These are phyloP conservation scores for Lachnellula subtilissima DNA, from an alignment of 2,329 filamentous ascomycete genomes.

Conservation along the genomic window DNA sequence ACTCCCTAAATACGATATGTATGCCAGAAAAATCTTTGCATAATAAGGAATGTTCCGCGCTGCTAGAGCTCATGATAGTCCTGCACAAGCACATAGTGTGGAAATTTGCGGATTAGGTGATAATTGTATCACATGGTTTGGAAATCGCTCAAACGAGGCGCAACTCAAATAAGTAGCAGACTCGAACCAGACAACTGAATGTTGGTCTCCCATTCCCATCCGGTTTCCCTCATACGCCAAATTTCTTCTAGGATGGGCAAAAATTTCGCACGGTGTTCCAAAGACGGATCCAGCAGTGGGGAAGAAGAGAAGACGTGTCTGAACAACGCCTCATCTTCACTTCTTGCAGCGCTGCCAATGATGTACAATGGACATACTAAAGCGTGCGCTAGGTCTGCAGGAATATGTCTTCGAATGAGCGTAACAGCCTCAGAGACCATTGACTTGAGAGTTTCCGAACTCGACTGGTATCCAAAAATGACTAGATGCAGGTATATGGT, in stretches of 20 bases:
- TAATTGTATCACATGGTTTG: too few relatives aligned
- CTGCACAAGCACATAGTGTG: too few relatives aligned
- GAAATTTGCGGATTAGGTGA: too few relatives aligned
- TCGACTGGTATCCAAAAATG: constrained; percentile 16
- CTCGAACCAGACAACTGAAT: background rate
- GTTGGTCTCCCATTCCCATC: background rate
- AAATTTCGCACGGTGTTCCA: constrained; percentile 25
- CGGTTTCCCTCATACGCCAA: constrained; percentile 17
- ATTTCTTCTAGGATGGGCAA: constrained; percentile 26
- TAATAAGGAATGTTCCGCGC: too few relatives aligned
- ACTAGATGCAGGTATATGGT: constrained; percentile 27
- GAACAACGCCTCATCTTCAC: constrained; percentile 23
- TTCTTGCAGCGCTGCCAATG: constrained; percentile 20
- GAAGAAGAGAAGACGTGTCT: constrained; percentile 20
- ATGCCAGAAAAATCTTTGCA: too few relatives aligned
- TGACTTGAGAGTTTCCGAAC: constrained; percentile 9
- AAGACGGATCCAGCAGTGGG: constrained; percentile 22
- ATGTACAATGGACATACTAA: constrained; percentile 26
- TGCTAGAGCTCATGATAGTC: too few relatives aligned
- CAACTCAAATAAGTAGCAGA: constrained; percentile 20
- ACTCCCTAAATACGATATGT: too few relatives aligned
- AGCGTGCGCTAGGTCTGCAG: constrained; percentile 14
- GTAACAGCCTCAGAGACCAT: constrained; percentile 18
- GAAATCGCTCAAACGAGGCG: constrained; percentile 2
- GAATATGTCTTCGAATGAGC: constrained; percentile 16